A percentile compares a stretch with the other conserved stretches of the same genome.
Conservation (phyloP, 2,329 filamentous ascomycete species). For the Trichoderma atrobrunneum region DNA sequence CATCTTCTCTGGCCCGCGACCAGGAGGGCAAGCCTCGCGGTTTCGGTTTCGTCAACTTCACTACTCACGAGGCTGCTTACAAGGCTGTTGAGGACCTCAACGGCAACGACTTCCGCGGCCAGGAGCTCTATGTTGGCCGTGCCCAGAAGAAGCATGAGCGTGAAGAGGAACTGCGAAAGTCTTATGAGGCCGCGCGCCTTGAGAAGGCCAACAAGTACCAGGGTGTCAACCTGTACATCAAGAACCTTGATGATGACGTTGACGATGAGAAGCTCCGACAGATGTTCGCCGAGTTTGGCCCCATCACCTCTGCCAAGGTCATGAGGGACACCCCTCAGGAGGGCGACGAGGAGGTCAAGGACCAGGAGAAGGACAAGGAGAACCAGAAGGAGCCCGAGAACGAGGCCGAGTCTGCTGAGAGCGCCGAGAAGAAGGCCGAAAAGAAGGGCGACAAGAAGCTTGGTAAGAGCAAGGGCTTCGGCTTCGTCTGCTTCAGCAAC, state of each 20-base stretch:
- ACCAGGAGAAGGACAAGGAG: constrained; percentile 52
- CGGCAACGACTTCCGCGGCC: constrained; percentile 84
- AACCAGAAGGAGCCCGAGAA: constrained; percentile 46
- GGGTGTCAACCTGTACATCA: constrained; percentile 99
- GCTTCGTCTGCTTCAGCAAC: constrained; percentile 99
- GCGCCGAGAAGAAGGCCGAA: constrained; percentile 57
- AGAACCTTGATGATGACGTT: constrained; percentile 95
- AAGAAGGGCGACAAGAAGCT: constrained; percentile 63
- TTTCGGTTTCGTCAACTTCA: constrained; percentile 95
- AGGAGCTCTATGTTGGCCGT: constrained; percentile 96
- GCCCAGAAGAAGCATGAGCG: constrained; percentile 99
- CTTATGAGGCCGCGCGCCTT: constrained; percentile 93
- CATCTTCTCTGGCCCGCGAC: constrained; percentile 88
- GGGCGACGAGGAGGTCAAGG: constrained; percentile 52
- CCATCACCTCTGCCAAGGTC: constrained; percentile 98
- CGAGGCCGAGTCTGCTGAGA: constrained; percentile 44
- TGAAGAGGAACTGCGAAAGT: constrained; percentile 97
- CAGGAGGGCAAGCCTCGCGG: constrained; percentile 89
- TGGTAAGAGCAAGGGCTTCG: constrained; percentile 99
- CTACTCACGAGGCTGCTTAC: constrained; percentile 81
- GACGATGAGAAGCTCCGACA: constrained; percentile 97
- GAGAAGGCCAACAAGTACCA: constrained; percentile 99
- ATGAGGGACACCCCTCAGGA: constrained; percentile 79
- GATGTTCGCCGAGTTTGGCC: constrained; percentile 86
- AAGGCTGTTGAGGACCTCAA: constrained; percentile 90